phyloP scores from a whole-genome alignment of 768 basidiomycete genomes.

The Leccinum imitatum region DNA sequence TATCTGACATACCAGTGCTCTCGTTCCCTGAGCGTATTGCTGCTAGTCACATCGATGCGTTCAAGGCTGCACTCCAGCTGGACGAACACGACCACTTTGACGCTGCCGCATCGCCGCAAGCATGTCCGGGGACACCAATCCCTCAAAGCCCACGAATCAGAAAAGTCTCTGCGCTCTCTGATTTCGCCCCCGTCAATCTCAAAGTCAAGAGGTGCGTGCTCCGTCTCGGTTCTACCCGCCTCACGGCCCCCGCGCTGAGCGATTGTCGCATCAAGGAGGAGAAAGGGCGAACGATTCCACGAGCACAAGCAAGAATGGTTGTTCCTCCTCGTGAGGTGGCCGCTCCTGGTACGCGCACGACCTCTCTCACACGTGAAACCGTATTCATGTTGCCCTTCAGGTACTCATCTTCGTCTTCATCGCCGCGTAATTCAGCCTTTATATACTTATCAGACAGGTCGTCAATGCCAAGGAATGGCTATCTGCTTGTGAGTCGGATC shows the following conservation, averaged over 20 bases:
- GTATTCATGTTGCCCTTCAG: conserved; percentile 40
- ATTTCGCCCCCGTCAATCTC: conserved; percentile 89
- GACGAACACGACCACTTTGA: conserved; percentile 46
- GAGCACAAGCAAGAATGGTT: conserved; percentile 67
- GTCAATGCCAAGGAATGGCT: conserved; percentile 96
- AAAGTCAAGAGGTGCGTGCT: conserved; percentile 65
- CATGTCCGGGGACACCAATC: conserved; percentile 21
- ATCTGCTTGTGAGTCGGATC: conserved; percentile 66
- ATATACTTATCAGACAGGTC: conserved; percentile 84
- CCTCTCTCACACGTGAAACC: background rate
- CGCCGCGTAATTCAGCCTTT: conserved; percentile 77
- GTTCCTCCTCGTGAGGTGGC: conserved; percentile 83
- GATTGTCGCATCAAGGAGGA: conserved; percentile 31
- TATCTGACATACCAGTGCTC: background rate
- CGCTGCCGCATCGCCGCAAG: conserved; percentile 25
- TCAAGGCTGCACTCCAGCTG: conserved; percentile 67
- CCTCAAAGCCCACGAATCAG: conserved; percentile 51
- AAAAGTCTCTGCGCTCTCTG: conserved; percentile 81
- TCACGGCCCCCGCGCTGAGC: background rate
- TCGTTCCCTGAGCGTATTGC: conserved; percentile 2
- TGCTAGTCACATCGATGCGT: conserved; percentile 70
- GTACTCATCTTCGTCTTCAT: conserved; percentile 83
- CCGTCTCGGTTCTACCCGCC: background rate
- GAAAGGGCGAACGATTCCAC: conserved; percentile 32
- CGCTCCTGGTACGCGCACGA: conserved; percentile 60